Percentiles rank a stretch among this genome's conserved stretches.
phyloP scores from a whole-genome alignment of 2,329 filamentous ascomycete species.

The Colletotrichum sidae region DNA sequence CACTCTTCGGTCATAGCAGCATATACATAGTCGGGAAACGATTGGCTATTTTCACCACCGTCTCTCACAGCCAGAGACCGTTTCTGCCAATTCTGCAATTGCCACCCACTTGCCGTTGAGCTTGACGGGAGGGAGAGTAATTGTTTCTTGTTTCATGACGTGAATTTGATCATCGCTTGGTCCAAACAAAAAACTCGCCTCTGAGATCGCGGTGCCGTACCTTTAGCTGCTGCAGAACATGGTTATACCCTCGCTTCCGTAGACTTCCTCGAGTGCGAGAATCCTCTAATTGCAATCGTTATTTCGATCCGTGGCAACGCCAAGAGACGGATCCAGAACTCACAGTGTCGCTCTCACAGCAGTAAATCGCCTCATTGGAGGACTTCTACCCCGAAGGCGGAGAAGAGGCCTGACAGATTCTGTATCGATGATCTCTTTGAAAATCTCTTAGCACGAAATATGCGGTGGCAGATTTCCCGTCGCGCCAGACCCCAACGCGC shows the following conservation, averaged over 20 bases:
- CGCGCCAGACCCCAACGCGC: background rate
- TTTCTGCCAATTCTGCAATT: too few species aligned
- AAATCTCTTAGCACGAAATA: background rate
- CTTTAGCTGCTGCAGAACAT: too few species aligned
- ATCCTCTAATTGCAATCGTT: background rate
- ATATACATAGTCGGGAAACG: too few species aligned
- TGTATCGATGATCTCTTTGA: background rate
- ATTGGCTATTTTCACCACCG: too few species aligned
- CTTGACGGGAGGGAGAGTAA: too few species aligned
- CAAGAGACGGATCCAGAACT: constrained; percentile 3
- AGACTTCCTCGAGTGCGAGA: too few species aligned
- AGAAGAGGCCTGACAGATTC: background rate
- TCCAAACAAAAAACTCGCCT: background rate
- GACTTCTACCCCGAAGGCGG: background rate
- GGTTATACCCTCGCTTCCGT: too few species aligned
- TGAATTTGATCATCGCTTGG: background rate
- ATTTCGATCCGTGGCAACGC: background rate
- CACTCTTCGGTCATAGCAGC: too few species aligned
- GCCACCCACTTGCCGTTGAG: too few species aligned
- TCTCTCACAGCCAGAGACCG: too few species aligned
- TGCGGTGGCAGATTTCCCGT: constrained; percentile 8
- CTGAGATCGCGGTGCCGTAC: too few species aligned
- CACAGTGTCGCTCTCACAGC: background rate
- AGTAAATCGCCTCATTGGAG: background rate
- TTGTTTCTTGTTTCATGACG: too few species aligned